Evolutionary conservation across 2,329 filamentous ascomycete genomes (phyloP).

Genomic region (Aureobasidium sp.): DNA sequence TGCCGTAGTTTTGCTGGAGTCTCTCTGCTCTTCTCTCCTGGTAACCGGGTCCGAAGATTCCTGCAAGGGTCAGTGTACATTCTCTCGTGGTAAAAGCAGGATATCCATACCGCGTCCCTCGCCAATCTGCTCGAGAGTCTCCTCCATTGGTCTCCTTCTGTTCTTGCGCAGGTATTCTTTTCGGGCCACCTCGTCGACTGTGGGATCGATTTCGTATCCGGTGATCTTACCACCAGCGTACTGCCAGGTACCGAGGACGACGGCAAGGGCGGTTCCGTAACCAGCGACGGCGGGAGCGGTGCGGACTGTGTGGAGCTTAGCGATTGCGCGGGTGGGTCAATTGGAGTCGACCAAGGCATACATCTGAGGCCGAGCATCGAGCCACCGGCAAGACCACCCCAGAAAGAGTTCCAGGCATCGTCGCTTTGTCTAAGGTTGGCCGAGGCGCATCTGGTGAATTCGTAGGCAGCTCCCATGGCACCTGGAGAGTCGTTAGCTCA

Average conservation of each 20-base stretch:
- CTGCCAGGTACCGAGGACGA: constrained; percentile 54
- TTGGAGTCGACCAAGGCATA: constrained; percentile 36
- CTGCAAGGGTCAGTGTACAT: constrained; percentile 37
- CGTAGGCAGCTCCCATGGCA: constrained; percentile 64
- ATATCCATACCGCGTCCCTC: constrained; percentile 68
- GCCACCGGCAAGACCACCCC: constrained; percentile 71
- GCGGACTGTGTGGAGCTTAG: constrained; percentile 30
- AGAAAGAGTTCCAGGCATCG: constrained; percentile 63
- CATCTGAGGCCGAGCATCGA: constrained; percentile 62
- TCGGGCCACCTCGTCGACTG: constrained; percentile 64
- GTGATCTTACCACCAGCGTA: constrained; percentile 56
- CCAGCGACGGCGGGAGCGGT: constrained; percentile 63
- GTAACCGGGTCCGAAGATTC: constrained; percentile 72
- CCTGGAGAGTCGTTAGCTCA: constrained; percentile 39
- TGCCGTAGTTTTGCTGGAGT: constrained; percentile 78
- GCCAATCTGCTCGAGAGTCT: constrained; percentile 72
- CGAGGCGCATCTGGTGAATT: constrained; percentile 65
- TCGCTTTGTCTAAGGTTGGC: constrained; percentile 83
- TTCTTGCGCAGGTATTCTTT: constrained; percentile 67
- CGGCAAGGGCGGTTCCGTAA: constrained; percentile 51
- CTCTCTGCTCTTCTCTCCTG: constrained; percentile 73
- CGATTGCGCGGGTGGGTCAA: neutral
- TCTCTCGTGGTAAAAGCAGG: neutral
- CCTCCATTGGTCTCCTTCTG: constrained; percentile 63
- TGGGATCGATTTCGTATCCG: constrained; percentile 45